Evolutionary conservation across 2,329 filamentous ascomycete species (phyloP).

Genomic region (Pyrenophora teres): DNA sequence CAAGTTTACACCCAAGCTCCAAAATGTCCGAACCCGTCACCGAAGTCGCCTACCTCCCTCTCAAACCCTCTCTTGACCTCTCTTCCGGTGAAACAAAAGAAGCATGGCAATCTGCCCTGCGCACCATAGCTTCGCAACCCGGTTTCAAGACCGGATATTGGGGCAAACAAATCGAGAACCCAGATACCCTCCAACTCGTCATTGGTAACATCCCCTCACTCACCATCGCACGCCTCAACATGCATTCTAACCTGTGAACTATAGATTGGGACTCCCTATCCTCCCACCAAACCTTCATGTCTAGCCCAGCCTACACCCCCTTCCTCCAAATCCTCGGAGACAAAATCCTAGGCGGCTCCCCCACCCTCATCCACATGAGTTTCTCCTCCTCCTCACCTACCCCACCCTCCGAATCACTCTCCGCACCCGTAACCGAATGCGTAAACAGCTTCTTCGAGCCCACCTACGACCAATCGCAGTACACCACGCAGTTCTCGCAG

Average conservation of each 20-base stretch:
- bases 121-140: conserved; percentile 43
- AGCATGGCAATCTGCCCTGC: conserved; percentile 40
- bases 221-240: neutral
- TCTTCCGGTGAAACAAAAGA: conserved; percentile 29
- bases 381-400: conserved; percentile 26
- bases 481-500: conserved; percentile 39
- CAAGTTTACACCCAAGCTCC: neutral
- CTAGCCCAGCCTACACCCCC: conserved; percentile 42
- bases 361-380: conserved; percentile 43
- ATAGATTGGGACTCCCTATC: conserved; percentile 52
- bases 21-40: conserved; percentile 38
- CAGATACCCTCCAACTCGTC: conserved; percentile 44
- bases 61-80: conserved; percentile 43
- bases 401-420: conserved; percentile 33
- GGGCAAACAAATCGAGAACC: conserved; percentile 49
- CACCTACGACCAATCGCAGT: conserved; percentile 29
- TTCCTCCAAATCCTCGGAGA: conserved; percentile 42
- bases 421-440: conserved; percentile 58
- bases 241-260: neutral
- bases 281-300: conserved; percentile 50
- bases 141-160: conserved; percentile 46
- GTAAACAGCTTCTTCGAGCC: conserved; percentile 51
- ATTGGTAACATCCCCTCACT: conserved; percentile 44
- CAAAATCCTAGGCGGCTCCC: conserved; percentile 33
- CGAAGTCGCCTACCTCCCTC: conserved; percentile 48